Percentiles rank a stretch among this genome's conserved stretches.
Evolutionary conservation across 805 yeast genomes (phyloP).

Genomic region (Hanseniaspora occidentalis): DNA sequence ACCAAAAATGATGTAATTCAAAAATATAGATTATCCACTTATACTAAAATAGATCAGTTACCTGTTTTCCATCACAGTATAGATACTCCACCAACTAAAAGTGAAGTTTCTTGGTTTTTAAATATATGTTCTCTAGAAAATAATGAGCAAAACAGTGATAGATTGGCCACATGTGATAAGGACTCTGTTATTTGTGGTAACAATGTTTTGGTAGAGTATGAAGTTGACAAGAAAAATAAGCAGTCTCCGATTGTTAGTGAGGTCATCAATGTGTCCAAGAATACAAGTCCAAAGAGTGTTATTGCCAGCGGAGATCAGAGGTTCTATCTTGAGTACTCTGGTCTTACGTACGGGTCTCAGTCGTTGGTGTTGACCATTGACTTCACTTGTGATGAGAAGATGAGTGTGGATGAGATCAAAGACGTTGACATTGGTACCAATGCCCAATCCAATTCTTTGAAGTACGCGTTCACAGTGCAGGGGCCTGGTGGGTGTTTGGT

Average conservation of each 20-base stretch:
- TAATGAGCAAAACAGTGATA: slow-evolving; percentile 13
- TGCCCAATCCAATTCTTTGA: slow-evolving; percentile 12
- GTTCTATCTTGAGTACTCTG: too few species aligned
- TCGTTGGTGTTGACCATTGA: slow-evolving; percentile 27
- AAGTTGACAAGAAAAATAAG: slow-evolving; percentile 31
- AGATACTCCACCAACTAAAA: slow-evolving; percentile 71
- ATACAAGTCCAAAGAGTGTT: slow-evolving; percentile 15
- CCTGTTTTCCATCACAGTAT: slow-evolving; percentile 34
- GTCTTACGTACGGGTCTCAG: neutral
- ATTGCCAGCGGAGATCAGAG: too few species aligned
- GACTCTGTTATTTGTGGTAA: slow-evolving; percentile 74
- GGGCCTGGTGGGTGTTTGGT: slow-evolving; percentile 36
- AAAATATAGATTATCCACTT: slow-evolving; percentile 12
- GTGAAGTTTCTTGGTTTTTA: slow-evolving; percentile 52
- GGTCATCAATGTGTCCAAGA: slow-evolving; percentile 40
- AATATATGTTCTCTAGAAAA: slow-evolving; percentile 47
- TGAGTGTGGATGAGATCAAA: slow-evolving; percentile 19
- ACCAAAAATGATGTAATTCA: slow-evolving; percentile 14
- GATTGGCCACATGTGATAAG: slow-evolving; percentile 33
- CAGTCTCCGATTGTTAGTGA: slow-evolving; percentile 38
- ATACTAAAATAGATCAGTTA: neutral
- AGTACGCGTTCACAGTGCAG: slow-evolving; percentile 19
- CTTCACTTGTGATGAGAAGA: slow-evolving; percentile 34
- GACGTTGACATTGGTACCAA: slow-evolving; percentile 1
- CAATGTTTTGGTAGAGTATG: slow-evolving; percentile 41